phyloP scores from a whole-genome alignment of 176 grass and related monocot genomes.

The Urochloa ruziziensis region DNA sequence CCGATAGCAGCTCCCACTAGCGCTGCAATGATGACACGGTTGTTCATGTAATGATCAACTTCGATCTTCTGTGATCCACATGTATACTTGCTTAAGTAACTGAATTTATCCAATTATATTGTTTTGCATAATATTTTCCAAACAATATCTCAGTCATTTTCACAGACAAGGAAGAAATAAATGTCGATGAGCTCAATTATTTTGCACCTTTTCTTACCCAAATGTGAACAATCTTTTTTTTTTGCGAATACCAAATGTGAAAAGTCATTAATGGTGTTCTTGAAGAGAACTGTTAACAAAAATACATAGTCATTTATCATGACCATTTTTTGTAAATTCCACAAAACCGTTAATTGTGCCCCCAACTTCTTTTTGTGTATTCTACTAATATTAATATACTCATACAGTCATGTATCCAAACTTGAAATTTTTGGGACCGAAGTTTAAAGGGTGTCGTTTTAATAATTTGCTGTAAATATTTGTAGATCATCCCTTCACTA shows the following conservation, averaged over 20 bases:
- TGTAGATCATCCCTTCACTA: too few species aligned
- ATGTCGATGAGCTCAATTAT: not conserved
- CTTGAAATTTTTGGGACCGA: too few species aligned
- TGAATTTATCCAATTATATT: not conserved
- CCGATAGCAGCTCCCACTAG: slow-evolving; percentile 20
- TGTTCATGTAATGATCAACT: slow-evolving; percentile 31
- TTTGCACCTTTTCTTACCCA: not conserved
- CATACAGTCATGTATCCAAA: too few species aligned
- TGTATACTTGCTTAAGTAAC: not conserved
- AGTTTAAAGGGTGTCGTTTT: too few species aligned
- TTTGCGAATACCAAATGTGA: too few species aligned
- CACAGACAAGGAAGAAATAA: not conserved
- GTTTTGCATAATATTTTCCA: not conserved
- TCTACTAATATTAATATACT: too few species aligned
- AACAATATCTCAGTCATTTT: not conserved
- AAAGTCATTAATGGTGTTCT: too few species aligned
- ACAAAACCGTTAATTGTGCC: too few species aligned
- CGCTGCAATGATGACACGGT: slow-evolving; percentile 34
- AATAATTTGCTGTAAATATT: too few species aligned
- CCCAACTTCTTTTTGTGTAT: too few species aligned
- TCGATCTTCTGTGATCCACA: slow-evolving; percentile 19
- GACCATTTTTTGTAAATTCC: not conserved
- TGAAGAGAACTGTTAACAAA: not conserved
- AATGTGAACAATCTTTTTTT: too few species aligned
- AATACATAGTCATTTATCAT: not conserved